These are phyloP conservation scores for Spathaspora passalidarum DNA, from an alignment of 805 yeast species.

Conservation along the genomic window DNA sequence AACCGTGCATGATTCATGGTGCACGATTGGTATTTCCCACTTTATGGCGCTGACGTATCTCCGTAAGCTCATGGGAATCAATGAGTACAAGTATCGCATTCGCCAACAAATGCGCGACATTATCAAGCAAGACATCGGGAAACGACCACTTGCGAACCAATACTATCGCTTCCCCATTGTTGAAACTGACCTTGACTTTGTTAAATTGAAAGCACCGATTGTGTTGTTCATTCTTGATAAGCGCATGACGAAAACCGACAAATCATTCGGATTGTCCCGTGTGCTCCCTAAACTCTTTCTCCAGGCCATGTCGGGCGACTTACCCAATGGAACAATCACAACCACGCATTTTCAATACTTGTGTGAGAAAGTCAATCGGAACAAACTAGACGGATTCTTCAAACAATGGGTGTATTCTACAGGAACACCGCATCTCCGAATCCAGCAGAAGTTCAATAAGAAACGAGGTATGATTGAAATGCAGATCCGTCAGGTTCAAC, in stretches of 20 bases:
- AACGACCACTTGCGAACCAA: constrained; percentile 78
- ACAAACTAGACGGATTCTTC: constrained; percentile 76
- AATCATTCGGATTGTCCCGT: constrained; percentile 86
- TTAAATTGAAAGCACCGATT: constrained; percentile 79
- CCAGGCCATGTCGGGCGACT: constrained; percentile 94
- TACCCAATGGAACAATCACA: constrained; percentile 71
- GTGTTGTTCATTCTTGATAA: constrained; percentile 81
- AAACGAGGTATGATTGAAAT: constrained; percentile 92
- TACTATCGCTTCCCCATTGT: constrained; percentile 60
- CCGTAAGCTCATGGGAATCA: constrained; percentile 71
- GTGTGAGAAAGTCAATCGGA: constrained; percentile 93
- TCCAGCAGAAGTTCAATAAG: constrained; percentile 89
- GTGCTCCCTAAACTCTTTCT: constrained; percentile 87
- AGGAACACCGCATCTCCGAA: constrained; percentile 85
- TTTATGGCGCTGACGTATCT: constrained; percentile 78
- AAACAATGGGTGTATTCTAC: constrained; percentile 90
- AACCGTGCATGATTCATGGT: constrained; percentile 80
- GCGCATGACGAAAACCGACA: constrained; percentile 94
- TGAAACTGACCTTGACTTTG: constrained; percentile 61
- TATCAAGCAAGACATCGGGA: constrained; percentile 72
- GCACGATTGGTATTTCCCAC: constrained; percentile 78
- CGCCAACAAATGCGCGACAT: constrained; percentile 63
- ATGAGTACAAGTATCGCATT: constrained; percentile 73
- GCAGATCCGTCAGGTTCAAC: constrained; percentile 89
- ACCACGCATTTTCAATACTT: constrained; percentile 85